Evolutionary conservation across 1,139 yeast genomes (phyloP).

Genomic region (Kodamaea derodonti): DNA sequence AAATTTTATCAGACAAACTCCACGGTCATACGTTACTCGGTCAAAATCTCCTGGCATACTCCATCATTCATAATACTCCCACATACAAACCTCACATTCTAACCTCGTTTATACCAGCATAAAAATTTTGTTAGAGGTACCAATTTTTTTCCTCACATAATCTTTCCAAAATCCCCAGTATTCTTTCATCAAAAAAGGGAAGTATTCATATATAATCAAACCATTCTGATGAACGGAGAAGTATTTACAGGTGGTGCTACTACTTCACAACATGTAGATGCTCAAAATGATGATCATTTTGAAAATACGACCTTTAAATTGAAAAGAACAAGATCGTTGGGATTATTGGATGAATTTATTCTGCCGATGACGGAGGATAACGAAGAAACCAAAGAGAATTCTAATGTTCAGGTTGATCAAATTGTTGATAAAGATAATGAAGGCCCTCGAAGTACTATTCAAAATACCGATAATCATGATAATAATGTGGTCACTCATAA

Average conservation of each 20-base stretch:
- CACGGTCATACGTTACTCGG: too few relatives aligned
- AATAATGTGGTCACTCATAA: too few relatives aligned
- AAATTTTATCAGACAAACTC: too few relatives aligned
- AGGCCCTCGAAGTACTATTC: too few relatives aligned
- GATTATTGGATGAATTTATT: constrained; percentile 70
- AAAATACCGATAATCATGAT: background rate
- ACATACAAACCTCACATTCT: too few relatives aligned
- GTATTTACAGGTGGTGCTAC: constrained; percentile 49
- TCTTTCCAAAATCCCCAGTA: background rate
- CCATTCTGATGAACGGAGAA: constrained; percentile 21
- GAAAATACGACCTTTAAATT: constrained; percentile 69
- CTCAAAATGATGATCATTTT: constrained; percentile 69
- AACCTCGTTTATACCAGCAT: too few relatives aligned
- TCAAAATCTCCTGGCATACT: too few relatives aligned
- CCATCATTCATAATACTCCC: too few relatives aligned
- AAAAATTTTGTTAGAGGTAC: too few relatives aligned
- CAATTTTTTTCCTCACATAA: background rate
- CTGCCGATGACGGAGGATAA: constrained; percentile 20
- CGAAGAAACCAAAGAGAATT: too few relatives aligned
- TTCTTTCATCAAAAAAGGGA: background rate
- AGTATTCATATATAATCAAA: background rate
- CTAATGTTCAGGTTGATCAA: too few relatives aligned
- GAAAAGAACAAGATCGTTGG: constrained; percentile 82
- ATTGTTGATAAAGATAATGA: background rate
- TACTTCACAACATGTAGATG: constrained; percentile 61